Conservation (phyloP, 1,139 yeast species). For the Petasospora fabianii region DNA sequence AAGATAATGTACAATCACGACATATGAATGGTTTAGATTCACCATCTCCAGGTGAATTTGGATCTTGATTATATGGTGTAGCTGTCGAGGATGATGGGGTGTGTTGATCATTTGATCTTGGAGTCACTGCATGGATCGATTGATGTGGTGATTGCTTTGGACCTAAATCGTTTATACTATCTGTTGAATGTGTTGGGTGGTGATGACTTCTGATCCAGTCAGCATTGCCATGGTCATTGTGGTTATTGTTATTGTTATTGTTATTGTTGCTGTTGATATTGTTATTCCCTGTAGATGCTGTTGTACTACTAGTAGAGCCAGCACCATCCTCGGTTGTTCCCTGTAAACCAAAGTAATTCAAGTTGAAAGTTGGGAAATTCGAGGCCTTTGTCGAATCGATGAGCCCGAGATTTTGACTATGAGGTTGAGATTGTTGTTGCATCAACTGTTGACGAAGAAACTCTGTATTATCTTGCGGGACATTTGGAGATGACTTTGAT, state of each 20-base stretch:
- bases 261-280: slow-evolving; percentile 4
- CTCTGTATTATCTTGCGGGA: slow-evolving; percentile 1
- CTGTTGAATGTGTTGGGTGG: too few relatives aligned
- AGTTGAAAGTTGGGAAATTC: slow-evolving; percentile 26
- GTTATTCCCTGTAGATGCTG: too few relatives aligned
- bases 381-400: slow-evolving; percentile 15
- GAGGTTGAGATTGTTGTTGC: slow-evolving; percentile 2
- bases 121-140: too few relatives aligned
- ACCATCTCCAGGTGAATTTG: slow-evolving; percentile 9
- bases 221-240: too few relatives aligned
- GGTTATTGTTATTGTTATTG: slow-evolving; percentile 1
- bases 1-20: slow-evolving; percentile 46
- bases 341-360: slow-evolving; percentile 22
- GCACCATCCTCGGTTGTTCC: background rate
- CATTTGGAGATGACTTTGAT: slow-evolving; percentile 2
- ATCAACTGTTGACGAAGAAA: slow-evolving; percentile 8
- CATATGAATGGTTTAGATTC: slow-evolving; percentile 28
- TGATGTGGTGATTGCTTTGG: slow-evolving; percentile 7
- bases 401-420: slow-evolving; percentile 4
- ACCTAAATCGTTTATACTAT: slow-evolving; percentile 7
- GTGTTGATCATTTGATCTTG: slow-evolving; percentile 2
- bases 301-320: slow-evolving; percentile 1
- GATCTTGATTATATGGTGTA: background rate
- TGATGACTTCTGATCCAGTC: too few relatives aligned
- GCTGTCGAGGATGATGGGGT: background rate